Base-by-base conservation (phyloP, 2,329 filamentous ascomycete genomes). In the Aspergillus latus region DNA sequence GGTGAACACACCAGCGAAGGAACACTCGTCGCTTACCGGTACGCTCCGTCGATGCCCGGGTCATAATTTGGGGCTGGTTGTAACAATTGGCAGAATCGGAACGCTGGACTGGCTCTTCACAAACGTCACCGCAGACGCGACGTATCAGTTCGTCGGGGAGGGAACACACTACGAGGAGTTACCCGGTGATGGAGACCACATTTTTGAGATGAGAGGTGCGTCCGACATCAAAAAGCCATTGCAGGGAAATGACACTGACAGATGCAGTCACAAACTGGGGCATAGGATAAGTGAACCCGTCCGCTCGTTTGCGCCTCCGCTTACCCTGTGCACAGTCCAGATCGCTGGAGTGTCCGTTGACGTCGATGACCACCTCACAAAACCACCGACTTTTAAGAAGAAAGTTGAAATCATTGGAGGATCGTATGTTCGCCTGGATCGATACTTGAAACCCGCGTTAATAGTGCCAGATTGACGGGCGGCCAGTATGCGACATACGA, bases 101-200 rank as follows among this genome's bases (percentile, higher is more conserved):
- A 82, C 82, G 2, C 76, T 83, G 49, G 83, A 85, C 64, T 87
- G 84, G 84, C 73, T 76, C 54, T 82, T 86, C 64, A 84, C 82
- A 34, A 86, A 87, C 63, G 78, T 86, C 45, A 85, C 82, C 1
- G 76, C 78, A 0, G 76, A 78, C 29, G 75, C 75, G 10, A 85
- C 83, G 0, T 82, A 86, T 65, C 76, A 84, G 15, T 78, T 87
- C 46, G 74, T 84, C 48, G 77, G 71, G n/a, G 71, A 76, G 0
- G 78, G 78, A 4, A 70, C 80, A 8, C 74, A 77, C 49, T 64
- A 77, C 39, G 78, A 75, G 0, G 70, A 70, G 9, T 74, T 79
- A 7, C 55, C 54, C 26, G 0, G 64, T 79, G 16, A 74, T 67
- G 40, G 78, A 78, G 1, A 76, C 32, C 37, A 77, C 32, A 78